These are phyloP conservation scores for Tolypocladium paradoxum DNA, from an alignment of 2,329 filamentous ascomycete genomes.

Conservation along the genomic window DNA sequence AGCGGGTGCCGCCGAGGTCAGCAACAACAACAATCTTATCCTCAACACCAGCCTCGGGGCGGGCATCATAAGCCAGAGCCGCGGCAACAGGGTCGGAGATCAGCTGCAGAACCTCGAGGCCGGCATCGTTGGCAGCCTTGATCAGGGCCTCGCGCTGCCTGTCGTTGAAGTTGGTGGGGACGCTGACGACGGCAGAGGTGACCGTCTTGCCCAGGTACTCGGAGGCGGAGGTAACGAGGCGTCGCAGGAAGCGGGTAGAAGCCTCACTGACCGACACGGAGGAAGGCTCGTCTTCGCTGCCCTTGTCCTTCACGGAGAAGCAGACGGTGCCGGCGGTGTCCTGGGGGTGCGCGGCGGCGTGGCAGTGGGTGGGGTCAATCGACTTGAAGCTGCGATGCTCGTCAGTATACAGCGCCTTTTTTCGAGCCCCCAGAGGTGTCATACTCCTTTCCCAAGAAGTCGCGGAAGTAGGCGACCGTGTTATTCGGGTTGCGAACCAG, in stretches of 20 bases:
- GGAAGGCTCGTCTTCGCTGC: slow-evolving; percentile 48
- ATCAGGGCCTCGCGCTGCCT: slow-evolving; percentile 74
- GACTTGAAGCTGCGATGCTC: slow-evolving; percentile 60
- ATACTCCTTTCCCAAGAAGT: slow-evolving; percentile 90
- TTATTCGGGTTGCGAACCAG: slow-evolving; percentile 86
- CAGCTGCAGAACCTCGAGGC: slow-evolving; percentile 82
- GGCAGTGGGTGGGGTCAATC: slow-evolving; percentile 91
- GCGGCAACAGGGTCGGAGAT: slow-evolving; percentile 86
- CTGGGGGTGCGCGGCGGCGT: slow-evolving; percentile 83
- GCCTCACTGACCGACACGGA: slow-evolving; percentile 70
- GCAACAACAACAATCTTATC: slow-evolving; percentile 91
- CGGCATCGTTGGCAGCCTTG: slow-evolving; percentile 68
- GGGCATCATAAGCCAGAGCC: slow-evolving; percentile 82
- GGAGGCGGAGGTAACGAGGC: slow-evolving; percentile 71
- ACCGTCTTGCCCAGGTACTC: slow-evolving; percentile 91
- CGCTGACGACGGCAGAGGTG: slow-evolving; percentile 86
- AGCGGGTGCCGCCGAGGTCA: slow-evolving; percentile 85
- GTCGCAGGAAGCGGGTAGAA: slow-evolving; percentile 72
- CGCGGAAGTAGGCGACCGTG: slow-evolving; percentile 91
- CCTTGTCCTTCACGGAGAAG: slow-evolving; percentile 75
- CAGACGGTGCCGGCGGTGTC: slow-evolving; percentile 61
- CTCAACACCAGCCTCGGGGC: slow-evolving; percentile 56
- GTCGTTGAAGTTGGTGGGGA: slow-evolving; percentile 88
- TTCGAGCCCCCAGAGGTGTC: background rate
- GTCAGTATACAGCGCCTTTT: background rate